These are phyloP conservation scores for Hippophae gyantsensis DNA, from an alignment of 306 rosid genomes.

Conservation along the genomic window DNA sequence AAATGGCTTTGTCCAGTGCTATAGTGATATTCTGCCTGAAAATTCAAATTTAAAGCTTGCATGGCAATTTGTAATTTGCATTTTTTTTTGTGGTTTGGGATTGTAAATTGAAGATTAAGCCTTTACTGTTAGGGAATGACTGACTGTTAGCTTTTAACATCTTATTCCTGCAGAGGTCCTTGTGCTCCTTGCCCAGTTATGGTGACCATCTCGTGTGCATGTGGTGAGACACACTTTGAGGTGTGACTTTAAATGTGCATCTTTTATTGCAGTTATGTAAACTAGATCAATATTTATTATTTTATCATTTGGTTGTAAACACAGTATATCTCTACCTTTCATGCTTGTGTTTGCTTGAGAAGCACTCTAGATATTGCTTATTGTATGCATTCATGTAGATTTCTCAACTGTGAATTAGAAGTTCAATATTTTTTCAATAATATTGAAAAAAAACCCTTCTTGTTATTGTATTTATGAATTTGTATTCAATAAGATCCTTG, in stretches of 20 bases:
- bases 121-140: neutral
- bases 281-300: constrained; percentile 4
- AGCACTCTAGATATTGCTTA: neutral
- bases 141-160: neutral
- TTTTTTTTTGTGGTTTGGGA: neutral
- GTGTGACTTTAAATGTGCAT: constrained; percentile 34
- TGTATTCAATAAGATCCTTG: no score
- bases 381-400: neutral
- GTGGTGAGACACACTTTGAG: constrained; percentile 92
- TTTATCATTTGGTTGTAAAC: constrained; percentile 3
- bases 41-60: neutral
- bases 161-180: constrained; percentile 72
- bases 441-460: no score
- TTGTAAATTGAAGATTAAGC: constrained; percentile 3
- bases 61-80: neutral
- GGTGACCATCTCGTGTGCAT: constrained; percentile 85
- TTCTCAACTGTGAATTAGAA: no score
- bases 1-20: no score
- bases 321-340: constrained; percentile 8
- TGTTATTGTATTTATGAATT: no score
- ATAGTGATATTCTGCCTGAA: neutral
- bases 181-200: constrained; percentile 97
- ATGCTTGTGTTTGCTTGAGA: constrained; percentile 17
- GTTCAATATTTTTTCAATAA: no score
- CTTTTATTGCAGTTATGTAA: constrained; percentile 10